Percentiles rank a stretch among this genome's conserved stretches.
phyloP scores from a whole-genome alignment of 495 filamentous ascomycete genomes.

The Pseudevernia furfuracea region DNA sequence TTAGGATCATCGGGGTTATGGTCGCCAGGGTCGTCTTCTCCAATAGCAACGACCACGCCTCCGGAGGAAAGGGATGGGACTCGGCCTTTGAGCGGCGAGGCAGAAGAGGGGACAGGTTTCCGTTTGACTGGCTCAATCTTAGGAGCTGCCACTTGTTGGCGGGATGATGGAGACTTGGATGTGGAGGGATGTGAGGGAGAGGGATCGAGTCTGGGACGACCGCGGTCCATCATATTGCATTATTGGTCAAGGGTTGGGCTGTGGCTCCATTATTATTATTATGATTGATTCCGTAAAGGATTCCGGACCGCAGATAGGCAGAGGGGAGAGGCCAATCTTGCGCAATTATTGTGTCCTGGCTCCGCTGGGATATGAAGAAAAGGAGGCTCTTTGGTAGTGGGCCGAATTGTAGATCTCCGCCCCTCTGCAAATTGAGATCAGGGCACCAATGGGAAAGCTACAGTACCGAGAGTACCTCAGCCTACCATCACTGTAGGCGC shows the following conservation, averaged over 20 bases:
- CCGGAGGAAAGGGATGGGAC: conserved; percentile 20
- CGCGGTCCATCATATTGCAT: conserved; percentile 20
- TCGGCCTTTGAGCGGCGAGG: conserved; percentile 16
- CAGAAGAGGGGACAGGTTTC: conserved; percentile 31
- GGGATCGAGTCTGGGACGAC: conserved; percentile 14
- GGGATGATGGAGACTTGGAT: conserved; percentile 16
- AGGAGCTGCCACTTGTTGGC: conserved; percentile 12
- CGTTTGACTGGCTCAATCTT: conserved; percentile 30
- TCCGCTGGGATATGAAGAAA: neutral
- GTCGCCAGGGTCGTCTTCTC: conserved; percentile 21
- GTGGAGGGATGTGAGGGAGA: conserved; percentile 16
- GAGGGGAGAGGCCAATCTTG: conserved; percentile 8
- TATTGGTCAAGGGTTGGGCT: neutral
- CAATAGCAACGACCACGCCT: conserved; percentile 21
- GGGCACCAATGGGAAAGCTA: neutral
- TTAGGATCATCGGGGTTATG: neutral
- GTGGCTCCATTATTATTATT: conserved; percentile 11
- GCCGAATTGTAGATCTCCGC: conserved; percentile 10
- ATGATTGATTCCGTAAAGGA: neutral
- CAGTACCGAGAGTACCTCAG: too few relatives aligned
- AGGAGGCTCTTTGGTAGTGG: conserved; percentile 13
- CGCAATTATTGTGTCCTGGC: conserved; percentile 5
- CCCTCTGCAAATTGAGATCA: conserved; percentile 9
- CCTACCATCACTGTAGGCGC: too few relatives aligned
- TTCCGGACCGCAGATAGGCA: neutral